Conservation (phyloP, 139 green algal genomes). For the Eudorina sp. region DNA sequence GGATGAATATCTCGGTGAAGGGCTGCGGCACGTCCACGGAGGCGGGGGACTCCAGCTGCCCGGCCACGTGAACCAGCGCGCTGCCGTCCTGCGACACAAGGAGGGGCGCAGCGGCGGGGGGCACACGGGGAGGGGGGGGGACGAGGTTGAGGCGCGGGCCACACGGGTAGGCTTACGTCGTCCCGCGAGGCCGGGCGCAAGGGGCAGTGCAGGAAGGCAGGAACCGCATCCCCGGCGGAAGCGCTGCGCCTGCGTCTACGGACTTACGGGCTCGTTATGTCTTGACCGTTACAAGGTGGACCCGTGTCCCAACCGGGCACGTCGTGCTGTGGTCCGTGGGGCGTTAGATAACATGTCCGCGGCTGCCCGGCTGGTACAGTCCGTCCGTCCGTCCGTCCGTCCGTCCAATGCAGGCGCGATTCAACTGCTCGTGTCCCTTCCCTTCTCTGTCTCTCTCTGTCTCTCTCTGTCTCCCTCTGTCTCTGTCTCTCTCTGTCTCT, state of each 20-base stretch:
- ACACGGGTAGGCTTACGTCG: too few species aligned
- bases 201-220: background rate
- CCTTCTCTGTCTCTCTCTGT: background rate
- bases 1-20: slow-evolving; percentile 68
- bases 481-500: background rate
- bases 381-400: too few species aligned
- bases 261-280: too few species aligned
- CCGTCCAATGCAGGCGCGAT: background rate
- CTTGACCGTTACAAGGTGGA: too few species aligned
- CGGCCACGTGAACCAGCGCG: slow-evolving; percentile 63
- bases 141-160: background rate
- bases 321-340: background rate
- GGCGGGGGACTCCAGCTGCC: slow-evolving; percentile 34
- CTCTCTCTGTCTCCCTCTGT: background rate
- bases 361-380: too few species aligned
- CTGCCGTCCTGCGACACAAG: slow-evolving; percentile 53
- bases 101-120: background rate
- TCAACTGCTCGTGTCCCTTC: background rate
- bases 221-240: background rate
- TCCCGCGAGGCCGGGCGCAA: too few species aligned
- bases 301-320: background rate
- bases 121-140: background rate
- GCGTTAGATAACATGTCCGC: too few species aligned
- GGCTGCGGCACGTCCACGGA: slow-evolving; percentile 10
- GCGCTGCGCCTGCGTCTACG: background rate